Evolutionary conservation across 148 eudicot genomes (phyloP), one percentile per base, ranked within the genome.

Genomic region (Diospyros lotus): DNA sequence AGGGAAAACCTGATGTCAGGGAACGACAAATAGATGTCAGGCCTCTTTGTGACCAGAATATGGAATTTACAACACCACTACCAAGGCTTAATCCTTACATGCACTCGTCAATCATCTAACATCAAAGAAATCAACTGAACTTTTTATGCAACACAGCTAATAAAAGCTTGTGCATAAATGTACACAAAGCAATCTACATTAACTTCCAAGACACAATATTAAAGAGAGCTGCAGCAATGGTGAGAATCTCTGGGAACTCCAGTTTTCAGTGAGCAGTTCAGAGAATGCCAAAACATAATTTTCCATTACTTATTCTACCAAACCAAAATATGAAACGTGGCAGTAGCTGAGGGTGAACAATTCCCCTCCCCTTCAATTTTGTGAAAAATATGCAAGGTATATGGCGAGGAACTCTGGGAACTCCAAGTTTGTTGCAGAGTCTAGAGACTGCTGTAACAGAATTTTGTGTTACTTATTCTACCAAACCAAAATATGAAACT

Each of bases 1-100:
- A 81, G 1, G 13, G 87, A 92, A 79, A 92, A 94, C 83, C 98
- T 94, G 77, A 66, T 48, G 64, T 71, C 66, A 73, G 72, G 73
- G 59, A 63, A 75, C 46, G 67, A 48, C 75, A 66, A 82, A 73
- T 40, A 65, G 17, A 8, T 1, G 38, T 68, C 68, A 9, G 4
- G 48, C 66, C 46, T 58, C 59, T 18, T 28, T 50, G 54, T 1
- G 38, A 50, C 28, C 43, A 58, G 4, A 60, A 45, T 50, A 46
- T 14, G 13, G 41, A 43, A 59, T 59, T 51, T 46, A 8, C 28
- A 28, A 28, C 28, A 28, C 28, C 28, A 28, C 28, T 28, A 28
- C 28, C 28, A 28, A 28, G 28, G 28, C 28, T 28, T 28, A 28
- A 28, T 28, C 28, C 28, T 28, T 28, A 28, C 28, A 28, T 28